Evolutionary conservation across 805 yeast species (phyloP), one percentile per base, ranked within the genome.

Genomic region (Kazachstania kunashirensis): DNA sequence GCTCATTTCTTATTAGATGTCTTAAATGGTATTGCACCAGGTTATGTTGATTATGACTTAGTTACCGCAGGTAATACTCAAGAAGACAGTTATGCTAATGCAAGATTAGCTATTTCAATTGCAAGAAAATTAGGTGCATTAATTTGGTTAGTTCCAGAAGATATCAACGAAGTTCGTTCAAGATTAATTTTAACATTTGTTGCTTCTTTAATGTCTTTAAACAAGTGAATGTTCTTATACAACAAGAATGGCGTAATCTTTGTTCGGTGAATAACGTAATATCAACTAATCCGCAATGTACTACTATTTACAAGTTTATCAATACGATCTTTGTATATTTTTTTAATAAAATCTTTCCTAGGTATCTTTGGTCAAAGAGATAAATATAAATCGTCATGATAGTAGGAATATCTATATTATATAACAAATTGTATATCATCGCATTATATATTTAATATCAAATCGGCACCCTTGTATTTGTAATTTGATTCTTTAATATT

Each of bases 61-160:
- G 97, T 92, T 5, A 71, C 79, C 38, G 73, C 78, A 34, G 95
- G 95, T 29, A 59, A 63, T 29, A 77, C 82, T 24, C 92, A 81
- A 13, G 95, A 85, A 42, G 95, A 89, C 46, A 75, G 71, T 55
- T 85, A 85, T 56, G 94, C 95, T 28, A 92, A 92, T 59, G 98
- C 97, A 15, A 82, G 84, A 67, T 73, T 92, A 59, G 98, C 98
- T 15, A 92, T 92, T 57, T 92, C 97, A 2, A 92, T 92, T 54
- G 98, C 98, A 24, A 82, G 98, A 73, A 92, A 92, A 63, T 67
- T 92, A 49, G 98, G 98, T 44, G 98, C 96, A 28, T 75, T 92
- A 58, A 92, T 92, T 54, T 92, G 96, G 96, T 72, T 92, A 49
- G 96, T 92, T n/a, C 98, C 98, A n/a, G 98, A 92, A 62, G 98